Percentiles rank a stretch among this genome's conserved stretches.
Conservation (phyloP, 306 rosid species). For the Cercis canadensis region DNA sequence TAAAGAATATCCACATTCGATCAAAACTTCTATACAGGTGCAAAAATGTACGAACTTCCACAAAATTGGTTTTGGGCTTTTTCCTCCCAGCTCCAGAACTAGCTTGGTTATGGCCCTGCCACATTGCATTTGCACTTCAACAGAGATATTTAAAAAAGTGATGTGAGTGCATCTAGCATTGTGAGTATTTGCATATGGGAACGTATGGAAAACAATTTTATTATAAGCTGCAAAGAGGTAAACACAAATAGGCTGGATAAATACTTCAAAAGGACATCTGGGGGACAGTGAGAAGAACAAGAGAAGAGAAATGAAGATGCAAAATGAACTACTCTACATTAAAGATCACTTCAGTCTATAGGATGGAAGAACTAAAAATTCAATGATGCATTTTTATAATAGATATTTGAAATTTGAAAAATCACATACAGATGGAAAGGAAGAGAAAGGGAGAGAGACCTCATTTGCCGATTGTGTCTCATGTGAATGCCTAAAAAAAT, state of each 20-base stretch:
- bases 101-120: constrained; percentile 64
- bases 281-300: too few relatives aligned
- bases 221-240: too few relatives aligned
- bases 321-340: too few relatives aligned
- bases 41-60: constrained; percentile 91
- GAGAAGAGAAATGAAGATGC: too few relatives aligned
- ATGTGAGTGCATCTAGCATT: too few relatives aligned
- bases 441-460: constrained; percentile 36
- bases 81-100: constrained; percentile 68
- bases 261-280: too few relatives aligned
- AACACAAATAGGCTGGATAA: too few relatives aligned
- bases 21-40: constrained; percentile 95
- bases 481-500: constrained; percentile 64
- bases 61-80: constrained; percentile 95
- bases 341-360: too few relatives aligned
- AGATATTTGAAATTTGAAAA: neutral
- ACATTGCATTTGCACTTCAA: constrained; percentile 41
- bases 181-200: too few relatives aligned
- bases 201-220: too few relatives aligned
- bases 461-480: constrained; percentile 30
- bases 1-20: constrained; percentile 97
- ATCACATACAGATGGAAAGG: neutral
- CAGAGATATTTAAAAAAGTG: neutral
- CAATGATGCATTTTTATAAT: too few relatives aligned
- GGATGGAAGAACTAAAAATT: too few relatives aligned